A percentile compares a stretch with the other conserved stretches of the same genome.
These are phyloP conservation scores for Tetratostichococcus sp. DNA, from an alignment of 139 green algal genomes.

Conservation along the genomic window DNA sequence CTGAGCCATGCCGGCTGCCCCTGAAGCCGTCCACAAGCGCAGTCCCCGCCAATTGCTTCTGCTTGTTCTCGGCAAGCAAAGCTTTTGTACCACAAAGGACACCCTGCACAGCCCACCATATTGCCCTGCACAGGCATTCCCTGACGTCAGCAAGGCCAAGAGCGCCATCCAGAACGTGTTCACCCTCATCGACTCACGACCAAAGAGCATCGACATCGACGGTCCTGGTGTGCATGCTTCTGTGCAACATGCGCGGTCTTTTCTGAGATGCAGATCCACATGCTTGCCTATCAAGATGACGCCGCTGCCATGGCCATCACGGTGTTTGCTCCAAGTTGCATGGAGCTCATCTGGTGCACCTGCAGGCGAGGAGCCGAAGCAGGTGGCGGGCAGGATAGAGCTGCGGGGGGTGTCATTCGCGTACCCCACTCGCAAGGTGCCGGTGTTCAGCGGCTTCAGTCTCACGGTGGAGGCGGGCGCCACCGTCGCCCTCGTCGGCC, in stretches of 20 bases:
- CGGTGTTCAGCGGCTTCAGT: conserved; percentile 65
- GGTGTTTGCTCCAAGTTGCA: background rate
- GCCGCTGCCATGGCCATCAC: background rate
- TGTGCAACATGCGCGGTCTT: no score
- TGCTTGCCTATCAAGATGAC: background rate
- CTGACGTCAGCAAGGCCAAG: conserved; percentile 66
- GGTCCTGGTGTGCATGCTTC: background rate
- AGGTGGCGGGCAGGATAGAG: conserved; percentile 22
- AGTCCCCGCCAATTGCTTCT: no score
- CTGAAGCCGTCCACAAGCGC: no score
- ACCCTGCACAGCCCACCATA: no score
- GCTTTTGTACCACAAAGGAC: no score
- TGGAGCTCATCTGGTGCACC: no score
- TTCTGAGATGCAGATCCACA: no score
- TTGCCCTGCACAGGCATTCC: conserved; percentile 26
- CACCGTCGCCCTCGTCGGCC: conserved; percentile 86
- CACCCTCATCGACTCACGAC: conserved; percentile 67
- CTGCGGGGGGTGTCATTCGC: conserved; percentile 49
- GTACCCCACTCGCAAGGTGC: conserved; percentile 61
- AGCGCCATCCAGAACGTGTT: conserved; percentile 65
- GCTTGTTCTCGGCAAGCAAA: no score
- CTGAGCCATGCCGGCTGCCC: no score
- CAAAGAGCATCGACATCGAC: conserved; percentile 50
- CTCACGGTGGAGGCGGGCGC: conserved; percentile 47
- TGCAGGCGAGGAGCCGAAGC: conserved; percentile 2